Conservation (phyloP, 495 filamentous ascomycete genomes). For the Rhypophila decipiens region DNA sequence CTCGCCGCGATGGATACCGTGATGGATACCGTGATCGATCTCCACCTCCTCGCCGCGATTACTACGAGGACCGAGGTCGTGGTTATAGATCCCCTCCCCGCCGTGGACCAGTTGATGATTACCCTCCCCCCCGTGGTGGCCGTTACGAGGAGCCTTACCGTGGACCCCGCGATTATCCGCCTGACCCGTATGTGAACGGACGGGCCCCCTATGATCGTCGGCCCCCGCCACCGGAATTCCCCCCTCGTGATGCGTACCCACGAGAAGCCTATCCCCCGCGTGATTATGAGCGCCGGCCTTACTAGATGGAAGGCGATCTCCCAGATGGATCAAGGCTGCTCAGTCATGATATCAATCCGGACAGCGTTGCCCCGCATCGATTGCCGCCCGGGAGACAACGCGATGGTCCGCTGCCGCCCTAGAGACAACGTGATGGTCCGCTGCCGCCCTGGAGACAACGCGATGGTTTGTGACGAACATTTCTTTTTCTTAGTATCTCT, state of each 20-base stretch:
- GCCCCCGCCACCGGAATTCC: constrained; percentile 47
- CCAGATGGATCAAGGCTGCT: too few species aligned
- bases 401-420: too few species aligned
- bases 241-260: constrained; percentile 46
- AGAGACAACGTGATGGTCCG: too few species aligned
- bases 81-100: constrained; percentile 68
- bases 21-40: constrained; percentile 84
- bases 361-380: too few species aligned
- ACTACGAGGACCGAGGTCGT: constrained; percentile 74
- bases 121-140: constrained; percentile 52
- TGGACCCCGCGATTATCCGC: constrained; percentile 47
- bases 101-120: constrained; percentile 69
- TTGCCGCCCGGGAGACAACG: too few species aligned
- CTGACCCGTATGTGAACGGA: constrained; percentile 62
- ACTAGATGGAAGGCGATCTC: constrained; percentile 8
- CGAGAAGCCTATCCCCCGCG: constrained; percentile 41
- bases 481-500: too few species aligned
- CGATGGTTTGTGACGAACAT: too few species aligned
- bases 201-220: constrained; percentile 53
- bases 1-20: constrained; percentile 49
- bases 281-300: constrained; percentile 43
- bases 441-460: too few species aligned
- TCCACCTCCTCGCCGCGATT: constrained; percentile 54
- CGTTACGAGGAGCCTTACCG: constrained; percentile 60
- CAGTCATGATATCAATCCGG: too few species aligned